Evolutionary conservation across 257 asterid genomes (phyloP).

Genomic region (Ligustrum vulgare): DNA sequence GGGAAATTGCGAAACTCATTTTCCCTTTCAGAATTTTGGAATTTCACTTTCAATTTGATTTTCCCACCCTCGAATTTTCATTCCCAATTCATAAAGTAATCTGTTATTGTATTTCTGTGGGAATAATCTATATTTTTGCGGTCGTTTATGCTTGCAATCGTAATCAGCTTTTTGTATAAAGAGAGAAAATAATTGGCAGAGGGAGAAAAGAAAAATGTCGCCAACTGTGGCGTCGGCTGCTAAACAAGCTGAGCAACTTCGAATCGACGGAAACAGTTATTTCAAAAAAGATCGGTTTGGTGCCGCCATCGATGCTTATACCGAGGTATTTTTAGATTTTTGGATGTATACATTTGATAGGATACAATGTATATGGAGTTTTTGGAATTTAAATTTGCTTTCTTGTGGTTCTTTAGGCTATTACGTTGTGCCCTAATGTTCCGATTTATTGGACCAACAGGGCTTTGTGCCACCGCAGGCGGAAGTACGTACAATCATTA

Average conservation of each 20-base stretch:
- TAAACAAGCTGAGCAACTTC: constrained; percentile 80
- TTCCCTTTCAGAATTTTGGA: neutral
- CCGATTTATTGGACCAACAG: constrained; percentile 92
- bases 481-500: constrained; percentile 61
- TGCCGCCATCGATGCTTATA: constrained; percentile 94
- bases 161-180: neutral
- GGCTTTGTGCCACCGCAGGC: constrained; percentile 78
- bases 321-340: constrained; percentile 48
- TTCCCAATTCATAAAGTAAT: neutral
- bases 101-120: neutral
- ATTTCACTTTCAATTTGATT: neutral
- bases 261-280: constrained; percentile 66
- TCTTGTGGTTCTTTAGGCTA: constrained; percentile 52
- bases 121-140: neutral
- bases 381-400: neutral
- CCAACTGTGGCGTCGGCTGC: constrained; percentile 36
- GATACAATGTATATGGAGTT: neutral
- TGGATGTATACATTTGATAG: neutral
- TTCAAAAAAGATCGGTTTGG: constrained; percentile 63
- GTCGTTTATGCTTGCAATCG: neutral
- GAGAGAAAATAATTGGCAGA: constrained; percentile 19
- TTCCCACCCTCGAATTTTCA: neutral
- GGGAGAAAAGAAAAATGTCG: constrained; percentile 59
- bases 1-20: neutral
- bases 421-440: constrained; percentile 83